Base-by-base conservation (phyloP, 1,139 yeast species). In the Blastobotrys raffinosifermentans region DNA sequence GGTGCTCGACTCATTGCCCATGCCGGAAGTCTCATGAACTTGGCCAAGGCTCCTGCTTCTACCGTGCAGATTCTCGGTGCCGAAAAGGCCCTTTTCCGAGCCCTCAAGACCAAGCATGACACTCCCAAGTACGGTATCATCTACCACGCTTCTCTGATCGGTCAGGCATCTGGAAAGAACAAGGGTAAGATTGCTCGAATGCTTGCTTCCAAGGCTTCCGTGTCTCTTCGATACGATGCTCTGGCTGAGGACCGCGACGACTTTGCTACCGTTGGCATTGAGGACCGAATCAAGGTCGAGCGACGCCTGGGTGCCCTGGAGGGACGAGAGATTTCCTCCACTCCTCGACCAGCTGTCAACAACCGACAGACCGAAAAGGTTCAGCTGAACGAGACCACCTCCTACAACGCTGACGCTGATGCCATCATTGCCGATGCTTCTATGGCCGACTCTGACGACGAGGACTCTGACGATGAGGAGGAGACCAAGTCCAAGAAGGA, bases 171-270 rank as follows among this genome's bases (percentile, higher is more conserved):
- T 40, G 94, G 95, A 60, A 86, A 85, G 69, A 91, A 93, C 72
- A 93, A 91, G 76, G 99, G 98, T 69, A 87, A 89, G 72, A 86
- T 91, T 62, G 97, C 99, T 41, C 82, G 99, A 72, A 96, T 91
- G 54, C 76, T 91, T 53, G 99, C 99, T 55, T 97, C 97, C 47
- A 91, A 91, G 72, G 95, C 96, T 51, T 94, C 98, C 37, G 93
- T 91, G 58, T 85, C 96, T 47, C 72, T 91, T 54, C 82, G 98
- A 72, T 91, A 84, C 63, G 99, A 91, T 69, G 95, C 96, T 29
- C 73, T 93, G 47, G 84, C 96, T 50, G 99, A 91, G 70, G 97
- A 91, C 56, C 80, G 96, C 66, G 60, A 56, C 29, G 97, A 91
- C 57, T 77, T 85, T 43, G 96, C 96, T 50, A 94, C 87, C 53